These are phyloP conservation scores for Venturia oleaginea DNA, from an alignment of 2,329 filamentous ascomycete species.

Conservation along the genomic window DNA sequence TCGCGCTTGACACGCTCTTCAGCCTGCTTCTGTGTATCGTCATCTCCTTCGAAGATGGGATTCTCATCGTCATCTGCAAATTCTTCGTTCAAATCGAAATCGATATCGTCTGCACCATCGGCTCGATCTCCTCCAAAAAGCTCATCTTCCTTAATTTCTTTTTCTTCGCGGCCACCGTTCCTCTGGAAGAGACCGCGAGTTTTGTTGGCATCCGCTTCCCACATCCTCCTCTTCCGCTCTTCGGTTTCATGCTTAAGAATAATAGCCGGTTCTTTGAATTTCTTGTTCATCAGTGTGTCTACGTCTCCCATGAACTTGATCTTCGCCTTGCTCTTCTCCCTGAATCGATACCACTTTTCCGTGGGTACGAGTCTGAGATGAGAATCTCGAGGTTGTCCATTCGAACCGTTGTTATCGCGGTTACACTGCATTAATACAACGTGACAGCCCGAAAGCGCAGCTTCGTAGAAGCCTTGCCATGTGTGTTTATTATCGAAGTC, in stretches of 20 bases:
- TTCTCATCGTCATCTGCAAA: constrained; percentile 81
- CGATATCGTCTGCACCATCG: constrained; percentile 55
- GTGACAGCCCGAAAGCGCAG: constrained; percentile 70
- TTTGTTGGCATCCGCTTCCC: constrained; percentile 46
- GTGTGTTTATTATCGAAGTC: constrained; percentile 93
- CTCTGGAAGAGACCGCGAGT: constrained; percentile 3
- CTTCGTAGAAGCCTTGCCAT: constrained; percentile 87
- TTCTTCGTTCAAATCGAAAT: constrained; percentile 56
- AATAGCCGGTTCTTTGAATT: constrained; percentile 70
- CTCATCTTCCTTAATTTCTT: constrained; percentile 20
- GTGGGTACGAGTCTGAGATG: constrained; percentile 66
- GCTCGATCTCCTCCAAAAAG: constrained; percentile 37
- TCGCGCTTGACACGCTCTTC: constrained; percentile 60
- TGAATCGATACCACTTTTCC: constrained; percentile 93
- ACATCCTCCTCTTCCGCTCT: constrained; percentile 38
- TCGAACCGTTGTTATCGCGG: constrained; percentile 44
- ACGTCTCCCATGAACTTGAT: constrained; percentile 74
- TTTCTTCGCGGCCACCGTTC: constrained; percentile 8
- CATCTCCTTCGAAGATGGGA: constrained; percentile 32
- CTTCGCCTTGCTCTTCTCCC: constrained; percentile 65
- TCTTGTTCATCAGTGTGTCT: constrained; percentile 73
- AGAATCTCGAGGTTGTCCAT: neutral
- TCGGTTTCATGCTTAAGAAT: constrained; percentile 56
- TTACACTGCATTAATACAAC: constrained; percentile 67
- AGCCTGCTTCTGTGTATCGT: constrained; percentile 53